Conservation (phyloP, 2,329 filamentous ascomycete species). For the Calonectria hongkongensis region DNA sequence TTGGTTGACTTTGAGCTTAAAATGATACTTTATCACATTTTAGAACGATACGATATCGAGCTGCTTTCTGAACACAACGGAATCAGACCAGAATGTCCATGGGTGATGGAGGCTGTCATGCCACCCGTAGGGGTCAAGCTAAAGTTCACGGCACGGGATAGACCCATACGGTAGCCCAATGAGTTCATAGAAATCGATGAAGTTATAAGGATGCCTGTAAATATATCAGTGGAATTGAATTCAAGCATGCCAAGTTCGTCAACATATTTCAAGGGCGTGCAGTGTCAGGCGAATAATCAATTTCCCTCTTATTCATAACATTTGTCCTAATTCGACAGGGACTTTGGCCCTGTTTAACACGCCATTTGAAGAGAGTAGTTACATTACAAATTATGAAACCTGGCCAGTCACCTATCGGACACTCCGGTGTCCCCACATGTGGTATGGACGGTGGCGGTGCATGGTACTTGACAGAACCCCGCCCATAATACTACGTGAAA, state of each 20-base stretch:
- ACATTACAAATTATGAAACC: too few species aligned
- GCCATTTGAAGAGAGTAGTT: too few species aligned
- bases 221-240: too few species aligned
- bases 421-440: background rate
- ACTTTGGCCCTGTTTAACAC: too few species aligned
- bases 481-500: background rate
- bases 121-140: constrained; percentile 36
- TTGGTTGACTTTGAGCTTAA: constrained; percentile 41
- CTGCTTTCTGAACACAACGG: constrained; percentile 34
- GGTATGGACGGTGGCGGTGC: constrained; percentile 13
- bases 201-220: background rate
- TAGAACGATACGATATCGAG: constrained; percentile 25
- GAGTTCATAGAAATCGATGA: background rate
- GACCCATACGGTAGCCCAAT: background rate
- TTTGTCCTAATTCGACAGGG: background rate
- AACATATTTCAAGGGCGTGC: too few species aligned
- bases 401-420: background rate
- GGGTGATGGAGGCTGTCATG: constrained; percentile 40
- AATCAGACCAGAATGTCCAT: constrained; percentile 28
- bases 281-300: background rate
- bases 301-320: background rate
- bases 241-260: too few species aligned
- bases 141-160: constrained; percentile 20
- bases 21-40: constrained; percentile 32
- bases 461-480: background rate